Evolutionary conservation across 768 basidiomycete species (phyloP).

Genomic region (Pleurotus cornucopiae): DNA sequence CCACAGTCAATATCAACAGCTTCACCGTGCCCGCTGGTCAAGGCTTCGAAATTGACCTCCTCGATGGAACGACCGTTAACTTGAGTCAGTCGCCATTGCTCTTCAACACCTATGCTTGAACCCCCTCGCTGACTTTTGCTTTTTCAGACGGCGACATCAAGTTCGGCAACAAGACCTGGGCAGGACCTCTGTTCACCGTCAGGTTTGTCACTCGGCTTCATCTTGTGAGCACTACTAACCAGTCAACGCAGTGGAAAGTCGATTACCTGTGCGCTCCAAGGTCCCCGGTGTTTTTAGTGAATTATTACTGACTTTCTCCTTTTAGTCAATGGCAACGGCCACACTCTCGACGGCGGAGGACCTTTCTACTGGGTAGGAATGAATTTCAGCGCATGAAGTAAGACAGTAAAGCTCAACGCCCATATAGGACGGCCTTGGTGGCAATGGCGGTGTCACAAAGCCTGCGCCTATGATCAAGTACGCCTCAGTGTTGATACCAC

Average conservation of each 20-base stretch:
- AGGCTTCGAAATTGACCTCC: slow-evolving; percentile 42
- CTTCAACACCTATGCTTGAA: too few relatives aligned
- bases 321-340: slow-evolving; percentile 37
- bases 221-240: slow-evolving; percentile 14
- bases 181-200: slow-evolving; percentile 50
- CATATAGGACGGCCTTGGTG: slow-evolving; percentile 33
- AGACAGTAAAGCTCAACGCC: background rate
- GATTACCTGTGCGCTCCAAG: slow-evolving; percentile 39
- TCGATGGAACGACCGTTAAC: slow-evolving; percentile 51
- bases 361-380: slow-evolving; percentile 36
- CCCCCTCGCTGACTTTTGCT: background rate
- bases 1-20: slow-evolving; percentile 49
- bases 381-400: background rate
- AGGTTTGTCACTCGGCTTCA: slow-evolving; percentile 25
- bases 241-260: slow-evolving; percentile 28
- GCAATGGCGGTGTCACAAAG: slow-evolving; percentile 32
- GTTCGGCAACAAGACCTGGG: slow-evolving; percentile 51
- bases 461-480: slow-evolving; percentile 44
- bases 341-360: slow-evolving; percentile 38
- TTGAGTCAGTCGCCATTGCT: slow-evolving; percentile 34
- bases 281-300: too few relatives aligned
- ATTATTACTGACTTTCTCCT: too few relatives aligned
- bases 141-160: slow-evolving; percentile 48
- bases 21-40: slow-evolving; percentile 56
- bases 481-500: background rate